Evolutionary conservation across 2,329 filamentous ascomycete genomes (phyloP).

Genomic region (Paraphoma chrysanthemicola): DNA sequence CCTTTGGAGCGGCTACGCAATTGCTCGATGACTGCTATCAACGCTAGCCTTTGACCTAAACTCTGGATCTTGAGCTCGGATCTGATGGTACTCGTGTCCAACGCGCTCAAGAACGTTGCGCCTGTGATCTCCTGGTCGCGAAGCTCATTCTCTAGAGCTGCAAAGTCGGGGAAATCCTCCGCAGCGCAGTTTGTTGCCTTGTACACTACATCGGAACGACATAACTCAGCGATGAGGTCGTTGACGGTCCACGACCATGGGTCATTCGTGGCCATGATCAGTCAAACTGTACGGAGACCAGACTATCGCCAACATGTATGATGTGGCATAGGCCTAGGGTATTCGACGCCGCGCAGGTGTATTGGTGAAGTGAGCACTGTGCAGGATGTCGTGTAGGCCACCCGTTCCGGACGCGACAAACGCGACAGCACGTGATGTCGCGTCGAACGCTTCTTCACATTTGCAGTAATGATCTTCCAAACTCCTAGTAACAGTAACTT

Average conservation of each 20-base stretch:
- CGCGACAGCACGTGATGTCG: conserved; percentile 1
- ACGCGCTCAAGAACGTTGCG: conserved; percentile 65
- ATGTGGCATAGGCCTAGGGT: too few species aligned
- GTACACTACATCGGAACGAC: conserved; percentile 57
- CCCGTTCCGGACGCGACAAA: neutral
- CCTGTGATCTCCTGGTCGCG: conserved; percentile 71
- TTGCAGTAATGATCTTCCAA: too few species aligned
- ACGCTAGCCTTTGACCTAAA: conserved; percentile 63
- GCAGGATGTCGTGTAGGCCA: neutral
- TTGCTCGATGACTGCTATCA: conserved; percentile 65
- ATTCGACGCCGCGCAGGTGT: too few species aligned
- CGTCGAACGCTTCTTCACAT: neutral
- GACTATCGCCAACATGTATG: neutral
- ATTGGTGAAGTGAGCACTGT: too few species aligned
- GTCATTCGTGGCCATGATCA: conserved; percentile 53
- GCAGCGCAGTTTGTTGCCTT: conserved; percentile 49
- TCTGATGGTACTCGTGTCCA: conserved; percentile 57
- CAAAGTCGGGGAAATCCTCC: conserved; percentile 57
- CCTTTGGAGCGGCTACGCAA: conserved; percentile 51
- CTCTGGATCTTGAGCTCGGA: conserved; percentile 60
- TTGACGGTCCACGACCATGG: conserved; percentile 78
- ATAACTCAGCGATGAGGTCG: conserved; percentile 71
- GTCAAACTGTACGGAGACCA: neutral
- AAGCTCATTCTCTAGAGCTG: conserved; percentile 62
- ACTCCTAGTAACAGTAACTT: too few species aligned